Percentiles rank a stretch among this genome's conserved stretches.
Conservation (phyloP, 2,329 filamentous ascomycete genomes). For the Pseudogymnoascus sp. region DNA sequence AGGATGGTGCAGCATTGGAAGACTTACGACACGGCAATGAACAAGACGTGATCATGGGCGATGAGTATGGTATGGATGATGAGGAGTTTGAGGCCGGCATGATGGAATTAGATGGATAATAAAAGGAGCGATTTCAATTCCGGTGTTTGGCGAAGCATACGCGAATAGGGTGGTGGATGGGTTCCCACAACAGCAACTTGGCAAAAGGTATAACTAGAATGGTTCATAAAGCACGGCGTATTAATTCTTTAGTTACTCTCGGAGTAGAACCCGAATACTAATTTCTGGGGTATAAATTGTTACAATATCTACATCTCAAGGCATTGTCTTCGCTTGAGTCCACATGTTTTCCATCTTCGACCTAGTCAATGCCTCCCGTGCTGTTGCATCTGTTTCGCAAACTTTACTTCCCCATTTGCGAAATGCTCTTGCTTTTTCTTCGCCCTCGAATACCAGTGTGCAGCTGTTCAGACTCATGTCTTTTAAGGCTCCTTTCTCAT, state of each 20-base stretch:
- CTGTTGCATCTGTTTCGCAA: conserved; percentile 89
- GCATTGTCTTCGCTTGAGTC: conserved; percentile 69
- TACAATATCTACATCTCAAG: conserved; percentile 7
- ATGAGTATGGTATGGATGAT: conserved; percentile 29
- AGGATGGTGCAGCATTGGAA: conserved; percentile 37
- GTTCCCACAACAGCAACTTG: conserved; percentile 4
- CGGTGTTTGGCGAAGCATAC: conserved; percentile 1
- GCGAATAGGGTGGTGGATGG: neutral
- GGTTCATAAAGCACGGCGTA: neutral
- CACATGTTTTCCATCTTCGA: conserved; percentile 95
- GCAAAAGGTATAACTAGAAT: conserved; percentile 15
- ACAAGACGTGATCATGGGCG: conserved; percentile 15
- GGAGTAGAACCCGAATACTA: neutral
- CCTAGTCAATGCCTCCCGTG: conserved; percentile 69
- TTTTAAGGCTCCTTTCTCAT: conserved; percentile 70
- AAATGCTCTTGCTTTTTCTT: conserved; percentile 72
- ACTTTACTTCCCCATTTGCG: conserved; percentile 82
- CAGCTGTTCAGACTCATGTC: conserved; percentile 80
- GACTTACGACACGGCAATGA: conserved; percentile 19
- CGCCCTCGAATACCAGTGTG: conserved; percentile 81
- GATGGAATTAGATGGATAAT: conserved; percentile 39
- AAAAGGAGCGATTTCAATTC: conserved; percentile 2
- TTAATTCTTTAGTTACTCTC: neutral
- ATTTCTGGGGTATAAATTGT: neutral
- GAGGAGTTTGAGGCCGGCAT: conserved; percentile 43